Evolutionary conservation across 768 basidiomycete genomes (phyloP).

Genomic region (Rubroboletus pulcherrimus): DNA sequence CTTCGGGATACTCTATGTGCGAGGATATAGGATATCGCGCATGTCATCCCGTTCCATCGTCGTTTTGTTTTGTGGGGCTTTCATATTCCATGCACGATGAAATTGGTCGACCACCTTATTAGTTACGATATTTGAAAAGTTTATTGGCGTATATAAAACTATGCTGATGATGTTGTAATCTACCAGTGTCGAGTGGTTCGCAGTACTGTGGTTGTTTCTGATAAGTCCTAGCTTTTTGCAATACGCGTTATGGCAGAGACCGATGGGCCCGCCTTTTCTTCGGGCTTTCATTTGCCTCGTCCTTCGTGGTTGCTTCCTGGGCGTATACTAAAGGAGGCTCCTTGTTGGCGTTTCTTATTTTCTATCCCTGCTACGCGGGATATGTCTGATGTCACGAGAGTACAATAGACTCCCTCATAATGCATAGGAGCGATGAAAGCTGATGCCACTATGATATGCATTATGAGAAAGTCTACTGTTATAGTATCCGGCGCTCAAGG

Average conservation of each 20-base stretch:
- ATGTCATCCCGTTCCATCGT: slow-evolving; percentile 1
- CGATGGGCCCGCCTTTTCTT: not conserved
- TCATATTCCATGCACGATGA: not conserved
- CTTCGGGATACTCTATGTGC: not conserved
- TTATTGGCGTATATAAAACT: not conserved
- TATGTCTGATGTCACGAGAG: no score
- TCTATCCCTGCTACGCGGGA: no score
- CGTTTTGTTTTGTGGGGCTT: not conserved
- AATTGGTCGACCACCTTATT: slow-evolving; percentile 5
- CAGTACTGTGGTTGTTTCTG: not conserved
- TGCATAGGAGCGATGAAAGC: no score
- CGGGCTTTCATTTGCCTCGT: not conserved
- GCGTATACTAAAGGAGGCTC: not conserved
- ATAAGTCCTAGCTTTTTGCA: not conserved
- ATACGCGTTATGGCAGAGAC: not conserved
- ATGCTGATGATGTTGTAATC: not conserved
- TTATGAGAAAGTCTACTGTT: no score
- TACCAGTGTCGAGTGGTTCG: no score
- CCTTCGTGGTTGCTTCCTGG: no score
- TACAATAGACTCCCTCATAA: no score
- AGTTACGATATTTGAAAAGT: not conserved
- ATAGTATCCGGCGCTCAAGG: no score
- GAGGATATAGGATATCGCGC: not conserved
- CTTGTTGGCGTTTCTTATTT: not conserved
- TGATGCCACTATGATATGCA: no score